Evolutionary conservation across 768 basidiomycete genomes (phyloP).

Genomic region (Mycena rebaudengoi): DNA sequence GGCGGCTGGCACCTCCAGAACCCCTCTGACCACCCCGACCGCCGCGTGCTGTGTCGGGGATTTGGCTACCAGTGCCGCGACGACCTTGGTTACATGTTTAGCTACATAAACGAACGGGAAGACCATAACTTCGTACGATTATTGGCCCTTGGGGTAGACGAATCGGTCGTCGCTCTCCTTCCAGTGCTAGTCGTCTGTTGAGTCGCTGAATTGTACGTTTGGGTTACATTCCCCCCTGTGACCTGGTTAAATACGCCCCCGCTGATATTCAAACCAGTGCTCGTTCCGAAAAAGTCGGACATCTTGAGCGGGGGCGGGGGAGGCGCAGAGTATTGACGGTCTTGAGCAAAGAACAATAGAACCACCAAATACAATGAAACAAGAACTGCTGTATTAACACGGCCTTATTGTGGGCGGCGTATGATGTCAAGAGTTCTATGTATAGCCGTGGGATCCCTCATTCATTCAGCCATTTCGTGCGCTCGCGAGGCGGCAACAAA

Average conservation of each 20-base stretch:
- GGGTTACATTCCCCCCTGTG: background rate
- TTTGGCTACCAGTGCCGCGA: too few species aligned
- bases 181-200: background rate
- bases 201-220: background rate
- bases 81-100: too few species aligned
- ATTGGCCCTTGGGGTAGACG: too few species aligned
- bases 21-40: too few species aligned
- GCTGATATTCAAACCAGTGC: background rate
- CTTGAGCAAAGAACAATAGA: too few species aligned
- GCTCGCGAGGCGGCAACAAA: slow-evolving; percentile 46
- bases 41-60: too few species aligned
- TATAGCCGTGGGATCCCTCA: background rate
- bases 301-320: background rate
- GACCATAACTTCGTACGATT: too few species aligned
- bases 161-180: too few species aligned
- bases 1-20: too few species aligned
- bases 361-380: too few species aligned
- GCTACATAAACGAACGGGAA: too few species aligned
- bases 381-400: slow-evolving; percentile 8
- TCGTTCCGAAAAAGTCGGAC: background rate
- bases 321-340: too few species aligned
- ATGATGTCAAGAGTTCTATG: background rate
- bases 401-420: background rate
- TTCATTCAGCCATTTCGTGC: background rate
- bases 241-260: slow-evolving; percentile 12